Percentiles rank a stretch among this genome's conserved stretches.
Conservation (phyloP, 1,139 yeast species). For the Yamadazyma epiphylla region DNA sequence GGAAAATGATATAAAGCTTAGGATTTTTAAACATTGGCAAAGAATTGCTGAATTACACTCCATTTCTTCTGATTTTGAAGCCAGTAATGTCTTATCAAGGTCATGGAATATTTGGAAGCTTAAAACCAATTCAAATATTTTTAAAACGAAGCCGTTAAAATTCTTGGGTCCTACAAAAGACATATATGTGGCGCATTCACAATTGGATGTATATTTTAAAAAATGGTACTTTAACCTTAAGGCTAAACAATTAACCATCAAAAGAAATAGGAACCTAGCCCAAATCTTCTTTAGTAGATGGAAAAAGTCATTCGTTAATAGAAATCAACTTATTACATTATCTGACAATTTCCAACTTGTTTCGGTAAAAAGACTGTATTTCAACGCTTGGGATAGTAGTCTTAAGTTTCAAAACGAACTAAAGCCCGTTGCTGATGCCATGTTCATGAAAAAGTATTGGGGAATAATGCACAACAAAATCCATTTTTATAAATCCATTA, state of each 20-base stretch:
- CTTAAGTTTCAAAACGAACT: neutral
- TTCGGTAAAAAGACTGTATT: neutral
- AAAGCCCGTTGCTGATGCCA: neutral
- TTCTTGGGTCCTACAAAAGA: too few species aligned
- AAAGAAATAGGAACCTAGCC: too few species aligned
- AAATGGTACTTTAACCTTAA: slow-evolving; percentile 2
- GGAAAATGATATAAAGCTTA: neutral
- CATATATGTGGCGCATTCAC: too few species aligned
- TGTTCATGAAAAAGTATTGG: slow-evolving; percentile 1
- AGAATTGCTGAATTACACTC: neutral
- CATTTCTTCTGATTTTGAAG: slow-evolving; percentile 11
- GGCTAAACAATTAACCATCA: neutral
- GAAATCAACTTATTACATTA: neutral
- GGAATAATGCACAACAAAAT: slow-evolving; percentile 1
- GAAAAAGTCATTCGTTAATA: neutral
- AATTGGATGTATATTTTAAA: slow-evolving; percentile 1
- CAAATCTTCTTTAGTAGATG: neutral
- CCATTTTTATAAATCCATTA: slow-evolving; percentile 5
- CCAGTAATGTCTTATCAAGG: slow-evolving; percentile 5
- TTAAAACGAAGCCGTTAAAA: too few species aligned
- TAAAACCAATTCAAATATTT: slow-evolving; percentile 2
- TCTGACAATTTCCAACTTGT: too few species aligned
- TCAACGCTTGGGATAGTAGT: neutral
- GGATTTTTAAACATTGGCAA: neutral
- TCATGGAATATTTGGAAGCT: slow-evolving; percentile 15